phyloP scores from a whole-genome alignment of 169 alveolate genomes.

The Plasmodium yoelii region DNA sequence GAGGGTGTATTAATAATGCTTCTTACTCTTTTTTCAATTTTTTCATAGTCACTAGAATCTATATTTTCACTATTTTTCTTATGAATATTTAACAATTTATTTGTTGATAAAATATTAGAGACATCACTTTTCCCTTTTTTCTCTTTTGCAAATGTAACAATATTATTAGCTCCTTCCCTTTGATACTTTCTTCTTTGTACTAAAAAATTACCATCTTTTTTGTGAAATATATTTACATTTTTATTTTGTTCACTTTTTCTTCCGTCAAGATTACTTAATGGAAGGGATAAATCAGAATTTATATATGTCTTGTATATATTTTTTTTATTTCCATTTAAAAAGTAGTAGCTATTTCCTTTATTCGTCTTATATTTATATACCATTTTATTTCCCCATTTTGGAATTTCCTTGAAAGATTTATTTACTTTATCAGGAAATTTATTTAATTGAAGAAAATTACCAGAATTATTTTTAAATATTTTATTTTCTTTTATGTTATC shows the following conservation, averaged over 20 bases:
- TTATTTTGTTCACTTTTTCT: too few relatives aligned
- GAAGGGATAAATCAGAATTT: background rate
- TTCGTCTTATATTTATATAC: background rate
- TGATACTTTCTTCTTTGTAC: too few relatives aligned
- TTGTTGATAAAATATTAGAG: background rate
- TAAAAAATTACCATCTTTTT: too few relatives aligned
- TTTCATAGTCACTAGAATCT: too few relatives aligned
- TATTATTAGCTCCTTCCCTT: background rate
- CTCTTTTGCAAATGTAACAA: background rate
- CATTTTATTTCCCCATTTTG: conserved; percentile 1
- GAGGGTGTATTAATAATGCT: background rate
- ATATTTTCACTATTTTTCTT: background rate
- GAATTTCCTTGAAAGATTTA: background rate
- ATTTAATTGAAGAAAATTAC: background rate
- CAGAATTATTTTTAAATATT: background rate
- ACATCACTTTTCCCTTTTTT: background rate
- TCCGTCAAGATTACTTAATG: too few relatives aligned
- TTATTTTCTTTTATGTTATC: conserved; percentile 2
- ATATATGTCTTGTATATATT: background rate
- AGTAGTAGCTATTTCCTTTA: background rate
- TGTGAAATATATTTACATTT: too few relatives aligned
- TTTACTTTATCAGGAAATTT: background rate
- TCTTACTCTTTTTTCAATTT: background rate
- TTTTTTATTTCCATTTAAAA: background rate
- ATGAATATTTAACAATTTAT: background rate